phyloP scores from a whole-genome alignment of 2,329 filamentous ascomycete genomes.

The Colletotrichum nymphaeae region DNA sequence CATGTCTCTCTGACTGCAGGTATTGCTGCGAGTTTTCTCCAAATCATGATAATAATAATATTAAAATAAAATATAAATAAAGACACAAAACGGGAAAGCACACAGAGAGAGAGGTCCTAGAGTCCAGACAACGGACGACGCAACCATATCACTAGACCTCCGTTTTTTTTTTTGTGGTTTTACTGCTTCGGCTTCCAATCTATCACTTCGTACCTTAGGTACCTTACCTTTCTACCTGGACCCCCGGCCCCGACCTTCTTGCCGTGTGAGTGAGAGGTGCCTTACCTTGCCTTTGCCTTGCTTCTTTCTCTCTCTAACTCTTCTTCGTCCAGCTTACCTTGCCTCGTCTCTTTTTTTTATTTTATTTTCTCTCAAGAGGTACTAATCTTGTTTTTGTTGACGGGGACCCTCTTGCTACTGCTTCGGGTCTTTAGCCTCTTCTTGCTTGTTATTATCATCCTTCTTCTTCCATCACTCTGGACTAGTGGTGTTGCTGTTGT shows the following conservation, averaged over 20 bases:
- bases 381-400: not conserved
- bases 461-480: not conserved
- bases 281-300: slow-evolving; percentile 1
- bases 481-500: not conserved
- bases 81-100: slow-evolving; percentile 6
- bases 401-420: not conserved
- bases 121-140: slow-evolving; percentile 36
- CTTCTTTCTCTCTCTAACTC: slow-evolving; percentile 2
- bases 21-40: not conserved
- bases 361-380: not conserved
- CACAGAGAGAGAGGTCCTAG: not conserved
- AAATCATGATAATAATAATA: not conserved
- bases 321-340: not conserved
- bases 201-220: slow-evolving; percentile 3
- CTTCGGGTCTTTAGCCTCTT: not conserved
- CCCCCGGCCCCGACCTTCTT: not conserved
- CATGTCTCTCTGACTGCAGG: not conserved
- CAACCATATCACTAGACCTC: slow-evolving; percentile 35
- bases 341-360: not conserved
- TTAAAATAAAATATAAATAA: not conserved
- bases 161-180: slow-evolving; percentile 8
- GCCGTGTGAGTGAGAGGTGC: too few species aligned
- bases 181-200: slow-evolving; percentile 23
- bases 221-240: not conserved
- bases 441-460: not conserved